Percentiles rank a stretch among this genome's conserved stretches.
Evolutionary conservation across 148 eudicot species (phyloP).

Genomic region (Camellia lanceoleosa): DNA sequence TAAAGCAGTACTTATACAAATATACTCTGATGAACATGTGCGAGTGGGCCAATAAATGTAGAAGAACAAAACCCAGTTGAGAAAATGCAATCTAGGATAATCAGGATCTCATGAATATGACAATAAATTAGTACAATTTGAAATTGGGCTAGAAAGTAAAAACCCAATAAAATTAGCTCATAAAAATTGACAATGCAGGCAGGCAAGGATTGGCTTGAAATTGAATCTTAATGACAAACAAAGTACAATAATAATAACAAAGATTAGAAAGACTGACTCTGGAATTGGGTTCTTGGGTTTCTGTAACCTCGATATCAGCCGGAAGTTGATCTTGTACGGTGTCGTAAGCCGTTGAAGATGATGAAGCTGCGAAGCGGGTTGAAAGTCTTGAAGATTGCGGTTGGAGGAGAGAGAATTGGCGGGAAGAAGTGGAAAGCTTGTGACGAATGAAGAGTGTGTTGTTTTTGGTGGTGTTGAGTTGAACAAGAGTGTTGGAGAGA

Average conservation of each 20-base stretch:
- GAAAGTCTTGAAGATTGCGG: constrained; percentile 14
- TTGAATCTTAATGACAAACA: neutral
- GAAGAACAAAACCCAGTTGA: neutral
- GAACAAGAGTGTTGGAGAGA: constrained; percentile 14
- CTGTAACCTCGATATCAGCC: constrained; percentile 64
- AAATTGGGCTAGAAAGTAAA: neutral
- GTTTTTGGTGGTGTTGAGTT: constrained; percentile 6
- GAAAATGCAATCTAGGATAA: neutral
- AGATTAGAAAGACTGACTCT: constrained; percentile 39
- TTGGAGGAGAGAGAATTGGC: constrained; percentile 38
- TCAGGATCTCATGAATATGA: neutral
- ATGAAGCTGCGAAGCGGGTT: constrained; percentile 29
- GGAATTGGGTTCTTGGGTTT: constrained; percentile 69
- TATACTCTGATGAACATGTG: neutral
- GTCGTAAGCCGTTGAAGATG: constrained; percentile 37
- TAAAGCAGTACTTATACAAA: neutral
- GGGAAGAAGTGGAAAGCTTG: constrained; percentile 37
- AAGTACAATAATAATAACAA: neutral
- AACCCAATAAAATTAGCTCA: neutral
- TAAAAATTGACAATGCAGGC: neutral
- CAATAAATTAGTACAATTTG: neutral
- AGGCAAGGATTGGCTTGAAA: neutral
- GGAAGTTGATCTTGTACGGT: constrained; percentile 61
- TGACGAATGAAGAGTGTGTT: constrained; percentile 22
- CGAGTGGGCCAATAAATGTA: neutral